Percentiles rank a stretch among this genome's conserved stretches.
These are phyloP conservation scores for Ailanthus altissimus DNA, from an alignment of 345 rosid species.

Conservation along the genomic window DNA sequence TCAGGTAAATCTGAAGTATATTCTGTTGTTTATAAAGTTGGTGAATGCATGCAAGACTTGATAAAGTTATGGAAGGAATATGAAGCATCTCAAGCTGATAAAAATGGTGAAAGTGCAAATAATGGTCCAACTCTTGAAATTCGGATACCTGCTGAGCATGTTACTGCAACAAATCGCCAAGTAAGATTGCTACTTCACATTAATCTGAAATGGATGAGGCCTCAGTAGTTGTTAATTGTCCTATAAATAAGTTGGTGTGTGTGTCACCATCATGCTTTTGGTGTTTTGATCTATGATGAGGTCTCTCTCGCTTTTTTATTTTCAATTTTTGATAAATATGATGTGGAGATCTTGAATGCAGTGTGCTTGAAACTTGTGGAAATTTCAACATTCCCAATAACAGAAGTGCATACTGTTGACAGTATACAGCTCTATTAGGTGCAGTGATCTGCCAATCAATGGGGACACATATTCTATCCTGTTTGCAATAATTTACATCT, in stretches of 20 bases:
- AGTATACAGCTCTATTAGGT: not conserved
- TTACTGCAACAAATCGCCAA: constrained; percentile 98
- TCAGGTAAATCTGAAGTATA: constrained; percentile 90
- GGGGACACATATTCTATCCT: not conserved
- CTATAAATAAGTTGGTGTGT: not conserved
- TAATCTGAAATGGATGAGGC: constrained; percentile 12
- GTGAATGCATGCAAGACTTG: constrained; percentile 99
- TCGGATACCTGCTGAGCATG: constrained; percentile 94
- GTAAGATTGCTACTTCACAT: constrained; percentile 47
- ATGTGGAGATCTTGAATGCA: not conserved
- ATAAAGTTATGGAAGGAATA: constrained; percentile 91
- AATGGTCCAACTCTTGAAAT: constrained; percentile 95
- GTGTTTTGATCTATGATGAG: not conserved
- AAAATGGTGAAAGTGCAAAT: constrained; percentile 62
- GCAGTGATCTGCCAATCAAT: not conserved
- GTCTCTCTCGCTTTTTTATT: not conserved
- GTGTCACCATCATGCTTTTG: not conserved
- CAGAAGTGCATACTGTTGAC: not conserved
- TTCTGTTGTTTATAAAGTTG: constrained; percentile 88
- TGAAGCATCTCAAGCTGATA: constrained; percentile 67
- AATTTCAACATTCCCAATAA: not conserved
- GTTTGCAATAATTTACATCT: not conserved
- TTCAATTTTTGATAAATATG: no score
- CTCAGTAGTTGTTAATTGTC: not conserved
- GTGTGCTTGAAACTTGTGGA: constrained; percentile 15